Base-by-base conservation (phyloP, 176 grass and related monocot species). In the Puya raimondii region DNA sequence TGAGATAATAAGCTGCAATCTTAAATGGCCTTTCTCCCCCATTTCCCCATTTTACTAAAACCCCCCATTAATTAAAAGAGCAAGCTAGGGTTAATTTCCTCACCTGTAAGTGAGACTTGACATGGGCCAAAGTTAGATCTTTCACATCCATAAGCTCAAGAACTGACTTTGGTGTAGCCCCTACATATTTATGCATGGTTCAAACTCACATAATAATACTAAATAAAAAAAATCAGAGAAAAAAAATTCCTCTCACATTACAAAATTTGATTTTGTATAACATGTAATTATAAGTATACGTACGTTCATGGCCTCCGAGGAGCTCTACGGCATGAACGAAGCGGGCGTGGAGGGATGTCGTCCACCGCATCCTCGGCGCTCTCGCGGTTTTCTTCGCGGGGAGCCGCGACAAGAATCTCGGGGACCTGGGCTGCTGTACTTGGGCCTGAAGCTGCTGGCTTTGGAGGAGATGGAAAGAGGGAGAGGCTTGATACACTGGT, bases 61-160 rank as follows among this genome's bases (percentile, higher is more conserved):
- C 6, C 4, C 33, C 33, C 33, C 33, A 42, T 42, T 42, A 42
- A 42, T 7, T 42, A 42, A 42, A 42, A 42, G 33, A 42, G 33
- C 4, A 6, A 42, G 33, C 5, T 42, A 42, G 33, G 33, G 33
- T 42, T 42, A 6, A 42, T 42, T 50, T 16, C n/a, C 58, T 71
- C 65, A 92, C 92, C 92, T 96, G 92, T 65, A 96, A 81, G 68
- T 96, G 92, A 76, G 88, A 92, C 68, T 96, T 96, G 78, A 96
- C 92, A 84, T 96, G 92, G 42, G 92, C 92, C 49, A 96, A 87
- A 12, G 92, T 96, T 26, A 96, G 88, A 87, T 96, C 88, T 77
- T 96, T 96, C 48, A 92, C 88, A 78, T 96, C 88, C 92, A 96
- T 96, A 52, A 96, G 81, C 83, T 96, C 92, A 59, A 96, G 92